These are phyloP conservation scores for Beauveria caledonica DNA, from an alignment of 2,329 filamentous ascomycete species.

Conservation along the genomic window DNA sequence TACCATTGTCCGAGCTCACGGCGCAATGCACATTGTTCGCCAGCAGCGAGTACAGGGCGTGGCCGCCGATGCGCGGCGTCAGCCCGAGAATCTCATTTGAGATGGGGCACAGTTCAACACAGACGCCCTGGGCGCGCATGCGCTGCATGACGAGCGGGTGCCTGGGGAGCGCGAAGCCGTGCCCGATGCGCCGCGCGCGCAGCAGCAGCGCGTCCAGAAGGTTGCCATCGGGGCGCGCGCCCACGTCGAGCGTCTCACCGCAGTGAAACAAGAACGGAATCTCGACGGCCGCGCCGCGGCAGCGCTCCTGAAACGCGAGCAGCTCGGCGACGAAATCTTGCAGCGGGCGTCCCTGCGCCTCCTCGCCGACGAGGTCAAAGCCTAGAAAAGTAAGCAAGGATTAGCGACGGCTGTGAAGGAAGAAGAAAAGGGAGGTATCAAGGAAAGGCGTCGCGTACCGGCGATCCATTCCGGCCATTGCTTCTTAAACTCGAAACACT, in stretches of 20 bases:
- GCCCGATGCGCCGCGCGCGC: constrained; percentile 61
- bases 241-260: constrained; percentile 63
- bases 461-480: constrained; percentile 53
- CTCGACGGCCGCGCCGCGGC: constrained; percentile 36
- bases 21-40: constrained; percentile 69
- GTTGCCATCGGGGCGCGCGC: constrained; percentile 57
- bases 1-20: constrained; percentile 67
- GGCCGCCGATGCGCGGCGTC: constrained; percentile 55
- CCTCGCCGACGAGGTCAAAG: constrained; percentile 64
- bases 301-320: constrained; percentile 46
- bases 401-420: too few relatives aligned
- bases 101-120: constrained; percentile 69
- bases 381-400: constrained; percentile 24
- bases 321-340: constrained; percentile 47
- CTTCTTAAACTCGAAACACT: constrained; percentile 54
- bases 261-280: constrained; percentile 73
- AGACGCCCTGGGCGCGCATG: constrained; percentile 56
- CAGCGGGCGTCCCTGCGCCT: constrained; percentile 51
- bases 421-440: too few relatives aligned
- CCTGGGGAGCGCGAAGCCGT: constrained; percentile 61
- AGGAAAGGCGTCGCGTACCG: constrained; percentile 18
- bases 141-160: constrained; percentile 58
- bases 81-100: constrained; percentile 69
- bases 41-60: constrained; percentile 58
- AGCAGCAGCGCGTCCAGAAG: constrained; percentile 60